These are phyloP conservation scores for Cadophora sp. DNA, from an alignment of 2,329 filamentous ascomycete genomes.

Conservation along the genomic window DNA sequence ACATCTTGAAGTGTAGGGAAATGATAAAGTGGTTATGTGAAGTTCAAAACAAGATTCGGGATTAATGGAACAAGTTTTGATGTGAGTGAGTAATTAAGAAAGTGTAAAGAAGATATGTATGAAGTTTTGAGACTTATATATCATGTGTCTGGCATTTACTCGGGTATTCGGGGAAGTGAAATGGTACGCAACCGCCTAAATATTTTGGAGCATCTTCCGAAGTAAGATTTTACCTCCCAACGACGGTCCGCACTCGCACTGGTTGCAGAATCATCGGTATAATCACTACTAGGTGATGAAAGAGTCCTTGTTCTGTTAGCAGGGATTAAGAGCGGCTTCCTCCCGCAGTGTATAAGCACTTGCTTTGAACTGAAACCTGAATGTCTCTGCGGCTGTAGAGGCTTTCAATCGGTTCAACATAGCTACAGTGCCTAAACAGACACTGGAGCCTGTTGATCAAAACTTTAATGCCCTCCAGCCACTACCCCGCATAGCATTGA, in stretches of 20 bases:
- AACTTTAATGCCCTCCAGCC: not conserved
- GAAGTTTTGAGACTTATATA: not conserved
- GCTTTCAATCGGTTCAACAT: constrained; percentile 2
- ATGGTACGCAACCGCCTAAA: not conserved
- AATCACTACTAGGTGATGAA: not conserved
- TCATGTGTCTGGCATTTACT: not conserved
- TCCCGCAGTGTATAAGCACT: not conserved
- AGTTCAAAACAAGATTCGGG: not conserved
- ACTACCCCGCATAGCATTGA: not conserved
- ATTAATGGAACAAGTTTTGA: not conserved
- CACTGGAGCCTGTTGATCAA: not conserved
- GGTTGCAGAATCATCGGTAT: too few relatives aligned
- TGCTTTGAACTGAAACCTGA: not conserved
- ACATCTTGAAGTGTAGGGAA: constrained; percentile 50
- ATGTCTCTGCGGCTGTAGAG: not conserved
- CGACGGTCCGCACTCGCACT: too few relatives aligned
- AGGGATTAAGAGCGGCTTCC: not conserved
- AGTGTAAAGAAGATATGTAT: not conserved
- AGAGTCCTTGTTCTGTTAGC: not conserved
- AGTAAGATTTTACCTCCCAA: too few relatives aligned
- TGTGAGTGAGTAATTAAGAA: not conserved
- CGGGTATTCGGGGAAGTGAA: not conserved
- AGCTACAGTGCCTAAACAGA: not conserved
- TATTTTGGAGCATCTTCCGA: constrained; percentile 4
- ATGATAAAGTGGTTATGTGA: not conserved